Conservation (phyloP, 805 yeast species). For the Candida parachauliodes region DNA sequence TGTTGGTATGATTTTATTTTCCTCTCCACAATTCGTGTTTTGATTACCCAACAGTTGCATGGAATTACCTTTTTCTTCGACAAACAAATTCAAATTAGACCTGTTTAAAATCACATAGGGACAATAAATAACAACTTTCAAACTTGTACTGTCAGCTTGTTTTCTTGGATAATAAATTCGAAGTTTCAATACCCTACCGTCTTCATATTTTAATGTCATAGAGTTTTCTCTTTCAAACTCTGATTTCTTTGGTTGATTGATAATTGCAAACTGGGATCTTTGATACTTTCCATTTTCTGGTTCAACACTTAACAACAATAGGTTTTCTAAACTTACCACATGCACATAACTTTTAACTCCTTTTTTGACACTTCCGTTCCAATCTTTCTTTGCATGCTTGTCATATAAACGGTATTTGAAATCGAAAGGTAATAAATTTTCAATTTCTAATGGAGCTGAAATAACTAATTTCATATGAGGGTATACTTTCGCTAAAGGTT, state of each 20-base stretch:
- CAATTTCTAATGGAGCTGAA: constrained; percentile 82
- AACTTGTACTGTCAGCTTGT: constrained; percentile 52
- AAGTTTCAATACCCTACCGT: constrained; percentile 66
- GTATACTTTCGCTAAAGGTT: constrained; percentile 68
- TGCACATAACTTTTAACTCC: constrained; percentile 76
- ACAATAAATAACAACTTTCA: constrained; percentile 66
- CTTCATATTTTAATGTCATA: constrained; percentile 50
- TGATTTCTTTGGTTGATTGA: constrained; percentile 53
- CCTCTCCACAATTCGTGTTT: constrained; percentile 20
- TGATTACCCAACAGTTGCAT: constrained; percentile 40
- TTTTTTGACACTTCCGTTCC: constrained; percentile 57
- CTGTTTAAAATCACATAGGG: constrained; percentile 83
- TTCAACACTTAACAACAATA: constrained; percentile 65
- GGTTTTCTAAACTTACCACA: constrained; percentile 69
- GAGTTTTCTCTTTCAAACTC: constrained; percentile 55
- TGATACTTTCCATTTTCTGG: constrained; percentile 61
- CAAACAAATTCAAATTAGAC: constrained; percentile 62
- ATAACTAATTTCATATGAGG: constrained; percentile 79
- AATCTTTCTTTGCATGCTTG: constrained; percentile 62
- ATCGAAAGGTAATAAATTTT: constrained; percentile 82
- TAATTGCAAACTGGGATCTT: constrained; percentile 70
- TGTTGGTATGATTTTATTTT: constrained; percentile 43
- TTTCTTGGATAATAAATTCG: constrained; percentile 59
- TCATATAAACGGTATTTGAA: constrained; percentile 73
- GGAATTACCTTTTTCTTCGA: constrained; percentile 57